Percentiles rank a stretch among this genome's conserved stretches.
Evolutionary conservation across 257 asterid genomes (phyloP).

Genomic region (Fraxinus anomala): DNA sequence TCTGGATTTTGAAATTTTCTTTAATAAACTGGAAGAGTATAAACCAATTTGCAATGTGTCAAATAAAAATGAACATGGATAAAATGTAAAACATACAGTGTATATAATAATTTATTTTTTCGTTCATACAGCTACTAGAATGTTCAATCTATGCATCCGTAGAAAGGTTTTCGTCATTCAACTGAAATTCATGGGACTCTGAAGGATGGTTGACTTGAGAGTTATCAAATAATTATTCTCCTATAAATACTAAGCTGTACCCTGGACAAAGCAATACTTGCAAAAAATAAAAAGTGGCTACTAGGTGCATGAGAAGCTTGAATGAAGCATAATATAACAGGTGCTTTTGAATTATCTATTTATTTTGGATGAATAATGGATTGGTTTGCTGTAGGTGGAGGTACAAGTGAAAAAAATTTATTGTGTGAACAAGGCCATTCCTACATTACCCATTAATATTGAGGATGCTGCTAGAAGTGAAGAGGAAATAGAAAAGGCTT

Average conservation of each 20-base stretch:
- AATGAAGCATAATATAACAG: not conserved
- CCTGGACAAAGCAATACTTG: not conserved
- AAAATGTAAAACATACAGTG: too few relatives aligned
- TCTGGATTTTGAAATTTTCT: not conserved
- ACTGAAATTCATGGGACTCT: not conserved
- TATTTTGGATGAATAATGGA: not conserved
- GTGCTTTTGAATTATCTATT: not conserved
- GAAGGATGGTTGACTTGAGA: not conserved
- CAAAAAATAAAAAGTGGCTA: not conserved
- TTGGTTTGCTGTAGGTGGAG: constrained; percentile 57
- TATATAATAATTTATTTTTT: too few relatives aligned
- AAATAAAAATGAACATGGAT: not conserved
- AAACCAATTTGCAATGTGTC: not conserved
- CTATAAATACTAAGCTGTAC: not conserved
- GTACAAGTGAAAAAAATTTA: constrained; percentile 71
- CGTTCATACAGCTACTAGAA: not conserved
- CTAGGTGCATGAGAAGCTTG: not conserved
- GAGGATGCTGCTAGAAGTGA: constrained; percentile 92
- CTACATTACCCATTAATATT: constrained; percentile 62
- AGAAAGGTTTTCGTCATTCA: not conserved
- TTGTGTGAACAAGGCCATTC: constrained; percentile 61
- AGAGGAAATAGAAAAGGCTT: constrained; percentile 64
- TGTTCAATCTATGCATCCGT: not conserved
- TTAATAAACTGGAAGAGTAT: not conserved
- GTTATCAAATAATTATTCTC: not conserved